Evolutionary conservation across 2,329 filamentous ascomycete species (phyloP).

Genomic region (Periconia sp.): DNA sequence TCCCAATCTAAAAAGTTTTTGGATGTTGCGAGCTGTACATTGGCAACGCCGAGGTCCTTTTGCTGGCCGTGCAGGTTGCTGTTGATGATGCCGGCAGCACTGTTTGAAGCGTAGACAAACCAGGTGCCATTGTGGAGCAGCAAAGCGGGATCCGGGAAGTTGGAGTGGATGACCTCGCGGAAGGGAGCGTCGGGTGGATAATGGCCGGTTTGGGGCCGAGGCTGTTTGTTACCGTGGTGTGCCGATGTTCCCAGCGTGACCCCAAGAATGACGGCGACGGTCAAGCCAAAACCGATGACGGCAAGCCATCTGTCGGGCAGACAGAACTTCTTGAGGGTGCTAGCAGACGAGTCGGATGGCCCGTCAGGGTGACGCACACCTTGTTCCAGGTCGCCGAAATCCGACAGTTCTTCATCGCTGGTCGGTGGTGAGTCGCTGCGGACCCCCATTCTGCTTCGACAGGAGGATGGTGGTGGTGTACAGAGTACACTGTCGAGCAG

Average conservation of each 20-base stretch:
- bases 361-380: neutral
- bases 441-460: neutral
- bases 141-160: conserved; percentile 45
- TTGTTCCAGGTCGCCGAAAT: neutral
- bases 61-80: neutral
- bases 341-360: neutral
- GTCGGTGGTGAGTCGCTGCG: neutral
- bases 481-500: too few relatives aligned
- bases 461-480: too few relatives aligned
- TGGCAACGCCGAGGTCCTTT: conserved; percentile 6
- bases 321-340: neutral
- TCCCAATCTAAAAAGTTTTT: conserved; percentile 38
- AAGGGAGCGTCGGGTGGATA: conserved; percentile 6
- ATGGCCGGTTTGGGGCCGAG: neutral
- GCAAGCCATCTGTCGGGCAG: conserved; percentile 4
- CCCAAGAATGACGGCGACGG: neutral
- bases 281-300: neutral
- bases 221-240: neutral
- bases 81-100: conserved; percentile 29
- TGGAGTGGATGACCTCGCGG: conserved; percentile 20
- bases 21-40: conserved; percentile 44
- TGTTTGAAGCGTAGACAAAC: conserved; percentile 44
- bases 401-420: neutral
- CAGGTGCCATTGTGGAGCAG: conserved; percentile 33
- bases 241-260: neutral